A percentile compares a stretch with the other conserved stretches of the same genome.
Conservation (phyloP, 768 basidiomycete species). For the Crepidotus variabilis region DNA sequence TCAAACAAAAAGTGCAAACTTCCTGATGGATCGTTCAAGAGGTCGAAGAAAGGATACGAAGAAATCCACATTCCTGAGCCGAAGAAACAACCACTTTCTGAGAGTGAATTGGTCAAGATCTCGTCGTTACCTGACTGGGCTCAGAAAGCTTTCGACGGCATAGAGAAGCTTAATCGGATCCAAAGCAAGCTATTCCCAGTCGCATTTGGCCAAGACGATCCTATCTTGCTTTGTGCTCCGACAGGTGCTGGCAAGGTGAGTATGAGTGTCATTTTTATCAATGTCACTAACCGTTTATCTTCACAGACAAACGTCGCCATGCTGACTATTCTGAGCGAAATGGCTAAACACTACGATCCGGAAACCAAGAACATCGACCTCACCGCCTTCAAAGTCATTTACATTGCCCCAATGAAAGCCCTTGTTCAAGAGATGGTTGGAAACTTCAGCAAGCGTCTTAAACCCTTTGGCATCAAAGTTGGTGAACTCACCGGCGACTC, state of each 20-base stretch:
- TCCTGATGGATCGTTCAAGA: conserved; percentile 96
- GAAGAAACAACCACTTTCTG: conserved; percentile 62
- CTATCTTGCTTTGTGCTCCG: conserved; percentile 92
- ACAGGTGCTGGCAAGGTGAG: conserved; percentile 97
- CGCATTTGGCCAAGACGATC: conserved; percentile 94
- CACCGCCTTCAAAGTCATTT: conserved; percentile 93
- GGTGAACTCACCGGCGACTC: conserved; percentile 96
- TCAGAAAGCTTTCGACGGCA: conserved; percentile 72
- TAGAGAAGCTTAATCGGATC: conserved; percentile 79
- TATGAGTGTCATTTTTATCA: neutral
- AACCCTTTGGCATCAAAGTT: conserved; percentile 70
- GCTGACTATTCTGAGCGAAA: conserved; percentile 88
- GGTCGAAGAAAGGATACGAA: conserved; percentile 93
- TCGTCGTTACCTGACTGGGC: conserved; percentile 81
- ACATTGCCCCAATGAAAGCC: conserved; percentile 99
- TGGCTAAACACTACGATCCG: conserved; percentile 84
- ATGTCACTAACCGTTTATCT: conserved; percentile 14
- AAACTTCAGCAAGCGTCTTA: conserved; percentile 81
- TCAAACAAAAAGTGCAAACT: conserved; percentile 98
- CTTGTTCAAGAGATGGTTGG: conserved; percentile 99
- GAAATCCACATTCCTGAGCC: conserved; percentile 97
- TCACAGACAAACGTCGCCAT: conserved; percentile 95
- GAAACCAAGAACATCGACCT: conserved; percentile 78
- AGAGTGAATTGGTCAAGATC: conserved; percentile 71
- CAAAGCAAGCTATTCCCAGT: conserved; percentile 92